phyloP scores from a whole-genome alignment of 352 stramenopile genomes.

The Globisporangium viniferum region DNA sequence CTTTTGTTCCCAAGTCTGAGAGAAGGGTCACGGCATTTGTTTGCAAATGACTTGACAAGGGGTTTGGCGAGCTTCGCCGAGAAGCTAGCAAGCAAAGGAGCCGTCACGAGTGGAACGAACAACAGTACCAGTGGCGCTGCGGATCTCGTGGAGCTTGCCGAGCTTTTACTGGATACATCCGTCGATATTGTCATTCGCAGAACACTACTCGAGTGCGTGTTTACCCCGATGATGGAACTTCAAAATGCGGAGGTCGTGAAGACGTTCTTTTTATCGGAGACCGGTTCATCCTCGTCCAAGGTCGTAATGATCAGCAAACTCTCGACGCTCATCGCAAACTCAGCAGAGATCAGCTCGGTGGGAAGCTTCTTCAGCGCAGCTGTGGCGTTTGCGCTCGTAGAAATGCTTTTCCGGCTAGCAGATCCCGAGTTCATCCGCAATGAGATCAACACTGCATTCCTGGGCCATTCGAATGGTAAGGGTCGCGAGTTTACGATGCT shows the following conservation, averaged over 20 bases:
- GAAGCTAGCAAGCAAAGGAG: conserved; percentile 13
- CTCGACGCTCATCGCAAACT: conserved; percentile 51
- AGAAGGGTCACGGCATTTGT: conserved; percentile 56
- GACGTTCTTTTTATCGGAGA: conserved; percentile 48
- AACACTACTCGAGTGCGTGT: conserved; percentile 43
- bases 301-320: conserved; percentile 46
- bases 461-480: conserved; percentile 68
- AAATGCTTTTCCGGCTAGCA: conserved; percentile 62
- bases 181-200: conserved; percentile 38
- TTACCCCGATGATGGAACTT: conserved; percentile 49
- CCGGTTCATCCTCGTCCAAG: conserved; percentile 15
- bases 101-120: not conserved
- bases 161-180: conserved; percentile 40
- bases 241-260: conserved; percentile 30
- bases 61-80: conserved; percentile 41
- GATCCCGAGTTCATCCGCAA: conserved; percentile 62
- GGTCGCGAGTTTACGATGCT: conserved; percentile 83
- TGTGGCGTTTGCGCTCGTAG: conserved; percentile 59
- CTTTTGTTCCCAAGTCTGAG: conserved; percentile 63
- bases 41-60: conserved; percentile 44
- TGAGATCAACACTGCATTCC: conserved; percentile 67
- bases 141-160: conserved; percentile 31
- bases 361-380: conserved; percentile 44
- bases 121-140: conserved; percentile 10
- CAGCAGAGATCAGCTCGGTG: conserved; percentile 34